Conservation (phyloP, 176 grass and related monocot genomes). For the Oropetium thomaeum region DNA sequence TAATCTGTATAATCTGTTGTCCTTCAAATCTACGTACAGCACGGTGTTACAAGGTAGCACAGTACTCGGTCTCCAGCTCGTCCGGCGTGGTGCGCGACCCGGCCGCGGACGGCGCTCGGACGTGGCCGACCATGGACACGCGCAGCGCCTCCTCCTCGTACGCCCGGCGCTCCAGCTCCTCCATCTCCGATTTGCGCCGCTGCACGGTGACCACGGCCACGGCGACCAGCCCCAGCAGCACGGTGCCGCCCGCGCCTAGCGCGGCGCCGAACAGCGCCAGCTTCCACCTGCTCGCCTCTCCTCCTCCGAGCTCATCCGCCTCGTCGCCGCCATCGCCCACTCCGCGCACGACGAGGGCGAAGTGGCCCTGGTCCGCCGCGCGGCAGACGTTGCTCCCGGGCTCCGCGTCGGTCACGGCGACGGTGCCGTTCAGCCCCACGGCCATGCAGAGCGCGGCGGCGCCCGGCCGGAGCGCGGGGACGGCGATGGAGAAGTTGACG, state of each 20-base stretch:
- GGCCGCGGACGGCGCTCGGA: constrained; percentile 74
- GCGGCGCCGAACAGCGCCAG: constrained; percentile 66
- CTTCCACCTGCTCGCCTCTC: constrained; percentile 76
- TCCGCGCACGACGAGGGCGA: constrained; percentile 54
- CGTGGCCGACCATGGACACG: constrained; percentile 91
- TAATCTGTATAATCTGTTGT: neutral
- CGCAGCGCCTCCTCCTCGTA: constrained; percentile 90
- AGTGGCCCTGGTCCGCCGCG: constrained; percentile 69
- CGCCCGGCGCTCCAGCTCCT: constrained; percentile 74
- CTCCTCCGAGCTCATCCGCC: constrained; percentile 3
- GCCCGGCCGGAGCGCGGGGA: constrained; percentile 30
- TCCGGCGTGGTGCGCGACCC: constrained; percentile 70
- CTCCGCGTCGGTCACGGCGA: constrained; percentile 50
- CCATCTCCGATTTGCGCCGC: constrained; percentile 57
- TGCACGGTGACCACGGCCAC: constrained; percentile 67
- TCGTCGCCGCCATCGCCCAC: neutral
- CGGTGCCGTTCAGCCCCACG: constrained; percentile 42
- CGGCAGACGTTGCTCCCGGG: constrained; percentile 48
- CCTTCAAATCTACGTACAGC: neutral
- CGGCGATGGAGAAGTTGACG: constrained; percentile 66
- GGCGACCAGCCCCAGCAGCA: constrained; percentile 63
- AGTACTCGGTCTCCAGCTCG: constrained; percentile 53
- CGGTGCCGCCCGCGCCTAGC: constrained; percentile 56
- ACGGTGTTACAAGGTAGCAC: constrained; percentile 31
- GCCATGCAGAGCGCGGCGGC: constrained; percentile 58